A percentile compares a stretch with the other conserved stretches of the same genome.
phyloP scores from a whole-genome alignment of 2,329 filamentous ascomycete genomes.

The Diaporthe eres region DNA sequence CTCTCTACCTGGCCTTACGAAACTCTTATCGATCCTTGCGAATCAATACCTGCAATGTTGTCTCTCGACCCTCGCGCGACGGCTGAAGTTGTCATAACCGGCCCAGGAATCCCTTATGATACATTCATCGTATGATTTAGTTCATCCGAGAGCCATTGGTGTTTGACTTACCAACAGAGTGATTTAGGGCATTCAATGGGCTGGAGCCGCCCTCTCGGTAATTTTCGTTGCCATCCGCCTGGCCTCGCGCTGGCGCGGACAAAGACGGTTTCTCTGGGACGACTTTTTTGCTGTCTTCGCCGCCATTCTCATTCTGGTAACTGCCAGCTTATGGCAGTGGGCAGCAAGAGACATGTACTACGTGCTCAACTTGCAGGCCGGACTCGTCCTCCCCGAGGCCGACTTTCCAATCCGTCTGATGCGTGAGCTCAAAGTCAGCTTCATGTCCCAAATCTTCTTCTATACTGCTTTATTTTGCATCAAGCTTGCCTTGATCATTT shows the following conservation, averaged over 20 bases:
- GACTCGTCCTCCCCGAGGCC: not conserved
- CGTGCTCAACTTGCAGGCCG: not conserved
- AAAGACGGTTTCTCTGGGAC: slow-evolving; percentile 9
- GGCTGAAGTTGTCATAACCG: too few species aligned
- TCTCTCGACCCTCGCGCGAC: too few species aligned
- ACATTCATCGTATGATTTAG: too few species aligned
- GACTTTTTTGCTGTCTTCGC: not conserved
- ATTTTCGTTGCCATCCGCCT: not conserved
- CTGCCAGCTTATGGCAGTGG: not conserved
- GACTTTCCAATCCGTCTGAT: not conserved
- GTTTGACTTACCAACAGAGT: not conserved
- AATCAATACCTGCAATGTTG: too few species aligned
- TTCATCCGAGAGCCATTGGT: too few species aligned
- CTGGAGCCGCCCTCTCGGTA: not conserved
- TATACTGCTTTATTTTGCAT: not conserved
- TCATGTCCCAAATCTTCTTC: not conserved
- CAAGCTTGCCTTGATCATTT: slow-evolving; percentile 21
- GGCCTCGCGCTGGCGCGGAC: not conserved
- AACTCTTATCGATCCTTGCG: too few species aligned
- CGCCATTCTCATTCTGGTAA: not conserved
- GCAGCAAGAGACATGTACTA: not conserved
- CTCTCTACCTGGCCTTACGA: too few species aligned
- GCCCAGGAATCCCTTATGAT: too few species aligned
- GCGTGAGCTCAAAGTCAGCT: not conserved
- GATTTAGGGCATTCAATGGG: not conserved